Percentiles rank a stretch among this genome's conserved stretches.
phyloP scores from a whole-genome alignment of 2,329 filamentous ascomycete species.

The Chaetomium sp. region DNA sequence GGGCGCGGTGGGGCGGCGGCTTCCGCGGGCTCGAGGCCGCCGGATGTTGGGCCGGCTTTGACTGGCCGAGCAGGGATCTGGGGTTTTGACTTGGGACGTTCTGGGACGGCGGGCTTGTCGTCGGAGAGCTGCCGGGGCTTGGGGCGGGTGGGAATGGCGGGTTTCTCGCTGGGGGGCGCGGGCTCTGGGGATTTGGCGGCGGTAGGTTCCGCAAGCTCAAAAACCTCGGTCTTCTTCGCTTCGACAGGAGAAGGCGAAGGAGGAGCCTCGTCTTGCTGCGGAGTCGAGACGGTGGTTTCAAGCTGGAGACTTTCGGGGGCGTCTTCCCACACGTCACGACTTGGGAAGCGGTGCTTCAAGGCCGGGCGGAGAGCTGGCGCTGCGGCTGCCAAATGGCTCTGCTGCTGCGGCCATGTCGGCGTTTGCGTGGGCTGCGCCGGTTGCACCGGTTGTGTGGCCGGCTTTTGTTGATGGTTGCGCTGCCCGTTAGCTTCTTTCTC shows the following conservation, averaged over 20 bases:
- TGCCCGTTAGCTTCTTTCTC: slow-evolving; percentile 44
- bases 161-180: slow-evolving; percentile 30
- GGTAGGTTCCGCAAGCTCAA: slow-evolving; percentile 45
- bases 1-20: slow-evolving; percentile 48
- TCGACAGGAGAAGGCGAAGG: slow-evolving; percentile 34
- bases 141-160: slow-evolving; percentile 45
- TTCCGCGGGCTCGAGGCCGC: slow-evolving; percentile 30
- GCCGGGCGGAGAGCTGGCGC: slow-evolving; percentile 44
- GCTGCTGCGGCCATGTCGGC: slow-evolving; percentile 40
- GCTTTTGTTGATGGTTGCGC: slow-evolving; percentile 7
- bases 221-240: slow-evolving; percentile 54
- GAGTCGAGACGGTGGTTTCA: slow-evolving; percentile 63
- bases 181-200: slow-evolving; percentile 25
- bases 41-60: slow-evolving; percentile 44
- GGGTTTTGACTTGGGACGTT: slow-evolving; percentile 47
- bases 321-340: slow-evolving; percentile 92
- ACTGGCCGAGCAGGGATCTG: slow-evolving; percentile 54
- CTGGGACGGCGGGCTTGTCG: slow-evolving; percentile 38
- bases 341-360: slow-evolving; percentile 71
- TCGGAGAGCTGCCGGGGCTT: slow-evolving; percentile 44
- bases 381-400: slow-evolving; percentile 46
- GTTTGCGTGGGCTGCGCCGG: slow-evolving; percentile 30
- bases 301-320: slow-evolving; percentile 75
- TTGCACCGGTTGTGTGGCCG: too few species aligned
- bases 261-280: slow-evolving; percentile 40